Evolutionary conservation across 768 basidiomycete genomes (phyloP), one percentile per base, ranked within the genome.

Genomic region (Mycena venus): DNA sequence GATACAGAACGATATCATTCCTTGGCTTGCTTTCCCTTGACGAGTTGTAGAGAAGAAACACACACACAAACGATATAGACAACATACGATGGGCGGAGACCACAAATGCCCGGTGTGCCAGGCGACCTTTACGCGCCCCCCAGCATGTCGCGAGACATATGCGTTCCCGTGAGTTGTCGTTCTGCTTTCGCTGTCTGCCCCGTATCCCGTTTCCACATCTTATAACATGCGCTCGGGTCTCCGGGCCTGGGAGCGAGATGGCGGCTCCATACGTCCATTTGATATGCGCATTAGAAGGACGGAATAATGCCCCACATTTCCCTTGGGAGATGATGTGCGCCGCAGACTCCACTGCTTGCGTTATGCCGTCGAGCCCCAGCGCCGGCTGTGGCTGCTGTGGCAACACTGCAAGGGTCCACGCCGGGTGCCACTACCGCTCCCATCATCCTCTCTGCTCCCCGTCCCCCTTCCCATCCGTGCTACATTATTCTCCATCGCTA

Each of bases 101-200:
- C 93, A 95, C 88, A 94, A 93, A 82, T 96, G 95, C 81, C 92
- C 95, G 21, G 95, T 96, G 15, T 96, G 95, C 82, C 90, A 93
- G 75, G 93, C 95, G 0, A 95, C 95, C 0, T 96, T 96, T 77
- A 96, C 95, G 27, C 89, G 95, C 64, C 95, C n/a, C 95, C 32
- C 95, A 96, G 79, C 95, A 96, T 90, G 95, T 96, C 58, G 94
- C 94, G 0, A 86, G 95, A 61, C 95, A 96, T 84, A 96, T 96
- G 95, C 91, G 95, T 82, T 95, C 94, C 78, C 95, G 94, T 96
- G 86, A 85, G 94, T 92, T 58, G 31, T 68, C 59, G 68, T 72
- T 34, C 34, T 53, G n/a, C n/a, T n/a, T n/a, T n/a, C n/a, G n/a
- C n/a, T n/a, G n/a, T n/a, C n/a, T n/a, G n/a, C 53, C 55, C 29